Percentiles rank a stretch among this genome's conserved stretches.
Evolutionary conservation across 75 land plant genomes (phyloP).

Genomic region (Selaginella tamariscina): DNA sequence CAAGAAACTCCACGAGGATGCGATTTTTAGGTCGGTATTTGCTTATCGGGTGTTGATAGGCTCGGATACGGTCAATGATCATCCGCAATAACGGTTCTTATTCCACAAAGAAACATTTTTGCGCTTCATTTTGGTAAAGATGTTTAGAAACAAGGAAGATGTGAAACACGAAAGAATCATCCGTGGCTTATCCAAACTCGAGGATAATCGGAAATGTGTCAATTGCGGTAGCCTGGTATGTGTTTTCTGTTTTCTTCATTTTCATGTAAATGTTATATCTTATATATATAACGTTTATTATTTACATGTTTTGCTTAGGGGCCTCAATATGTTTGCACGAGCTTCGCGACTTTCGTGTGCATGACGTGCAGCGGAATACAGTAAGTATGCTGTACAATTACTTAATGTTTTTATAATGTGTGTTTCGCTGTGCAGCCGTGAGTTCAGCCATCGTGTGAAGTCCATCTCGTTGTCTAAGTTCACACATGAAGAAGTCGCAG

Average conservation of each 20-base stretch:
- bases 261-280: neutral
- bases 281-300: neutral
- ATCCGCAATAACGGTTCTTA: no score
- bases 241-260: neutral
- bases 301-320: neutral
- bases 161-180: slow-evolving; percentile 76
- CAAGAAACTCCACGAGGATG: no score
- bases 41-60: no score
- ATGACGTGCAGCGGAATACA: slow-evolving; percentile 6
- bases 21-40: no score
- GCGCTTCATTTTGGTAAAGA: no score
- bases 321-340: slow-evolving; percentile 8
- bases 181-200: slow-evolving; percentile 43
- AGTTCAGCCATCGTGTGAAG: slow-evolving; percentile 9
- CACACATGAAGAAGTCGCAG: neutral
- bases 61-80: no score
- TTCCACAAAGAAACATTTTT: no score
- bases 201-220: slow-evolving; percentile 62
- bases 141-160: slow-evolving; percentile 41
- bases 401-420: neutral
- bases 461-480: slow-evolving; percentile 6
- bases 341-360: slow-evolving; percentile 4
- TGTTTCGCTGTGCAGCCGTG: neutral
- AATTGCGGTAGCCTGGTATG: slow-evolving; percentile 76
- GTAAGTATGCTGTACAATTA: neutral